Conservation (phyloP, 345 rosid genomes). For the Cardamine resedifolia region DNA sequence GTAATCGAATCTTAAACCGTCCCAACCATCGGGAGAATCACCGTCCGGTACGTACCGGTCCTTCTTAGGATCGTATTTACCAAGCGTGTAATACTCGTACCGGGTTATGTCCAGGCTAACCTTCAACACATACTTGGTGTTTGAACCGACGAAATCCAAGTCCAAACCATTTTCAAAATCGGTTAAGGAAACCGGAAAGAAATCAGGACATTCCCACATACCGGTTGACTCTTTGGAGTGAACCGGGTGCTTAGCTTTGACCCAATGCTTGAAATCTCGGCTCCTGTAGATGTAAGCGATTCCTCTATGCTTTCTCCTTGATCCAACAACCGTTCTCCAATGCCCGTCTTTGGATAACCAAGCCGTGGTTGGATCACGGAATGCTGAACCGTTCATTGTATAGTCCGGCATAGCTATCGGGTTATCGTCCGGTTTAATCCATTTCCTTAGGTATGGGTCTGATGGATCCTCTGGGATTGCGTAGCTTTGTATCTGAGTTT, state of each 20-base stretch:
- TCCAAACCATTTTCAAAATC: slow-evolving; percentile 55
- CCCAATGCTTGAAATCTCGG: slow-evolving; percentile 63
- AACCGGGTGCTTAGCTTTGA: slow-evolving; percentile 63
- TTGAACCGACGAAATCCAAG: slow-evolving; percentile 22
- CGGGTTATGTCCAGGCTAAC: slow-evolving; percentile 75
- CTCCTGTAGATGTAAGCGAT: slow-evolving; percentile 65
- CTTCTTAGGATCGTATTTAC: slow-evolving; percentile 41
- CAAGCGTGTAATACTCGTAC: slow-evolving; percentile 74
- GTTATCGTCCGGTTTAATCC: slow-evolving; percentile 79
- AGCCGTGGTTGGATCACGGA: slow-evolving; percentile 92
- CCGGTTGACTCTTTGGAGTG: slow-evolving; percentile 54
- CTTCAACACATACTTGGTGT: slow-evolving; percentile 59
- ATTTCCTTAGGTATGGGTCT: slow-evolving; percentile 70
- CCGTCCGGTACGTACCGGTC: slow-evolving; percentile 65
- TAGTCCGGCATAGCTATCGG: slow-evolving; percentile 53
- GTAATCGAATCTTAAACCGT: slow-evolving; percentile 68
- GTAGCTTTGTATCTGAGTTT: slow-evolving; percentile 65
- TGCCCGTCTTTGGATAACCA: slow-evolving; percentile 59
- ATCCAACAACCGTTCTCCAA: slow-evolving; percentile 66
- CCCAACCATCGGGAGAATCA: slow-evolving; percentile 64
- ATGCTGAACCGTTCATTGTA: slow-evolving; percentile 61
- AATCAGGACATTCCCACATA: slow-evolving; percentile 98
- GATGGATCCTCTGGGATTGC: slow-evolving; percentile 68
- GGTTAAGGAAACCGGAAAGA: slow-evolving; percentile 55
- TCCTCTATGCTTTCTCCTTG: slow-evolving; percentile 55